Evolutionary conservation across 2,329 filamentous ascomycete genomes (phyloP).

Genomic region (Tolypocladium nubicola): DNA sequence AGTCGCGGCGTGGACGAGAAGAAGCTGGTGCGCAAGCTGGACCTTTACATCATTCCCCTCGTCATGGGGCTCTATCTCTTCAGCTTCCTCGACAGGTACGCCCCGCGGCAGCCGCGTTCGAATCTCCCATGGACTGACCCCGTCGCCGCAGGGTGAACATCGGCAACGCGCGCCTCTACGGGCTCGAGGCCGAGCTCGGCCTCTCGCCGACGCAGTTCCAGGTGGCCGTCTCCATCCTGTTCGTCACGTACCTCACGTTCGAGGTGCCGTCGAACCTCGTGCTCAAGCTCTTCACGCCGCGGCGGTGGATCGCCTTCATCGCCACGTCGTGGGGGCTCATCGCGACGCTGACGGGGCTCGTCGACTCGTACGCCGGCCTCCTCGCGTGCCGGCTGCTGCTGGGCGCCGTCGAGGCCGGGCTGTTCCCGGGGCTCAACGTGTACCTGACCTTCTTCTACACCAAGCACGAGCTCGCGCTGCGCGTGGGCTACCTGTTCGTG

Average conservation of each 20-base stretch:
- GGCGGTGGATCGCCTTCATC: constrained; percentile 55
- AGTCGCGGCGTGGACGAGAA: constrained; percentile 27
- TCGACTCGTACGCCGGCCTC: constrained; percentile 52
- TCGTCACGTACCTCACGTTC: constrained; percentile 52
- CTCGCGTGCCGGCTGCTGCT: constrained; percentile 60
- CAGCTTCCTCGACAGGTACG: constrained; percentile 58
- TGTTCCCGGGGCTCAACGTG: constrained; percentile 58
- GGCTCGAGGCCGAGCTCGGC: constrained; percentile 51
- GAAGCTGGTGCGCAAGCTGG: constrained; percentile 53
- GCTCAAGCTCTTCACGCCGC: constrained; percentile 51
- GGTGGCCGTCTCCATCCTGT: constrained; percentile 54
- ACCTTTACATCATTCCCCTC: constrained; percentile 52
- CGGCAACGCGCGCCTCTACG: constrained; percentile 58
- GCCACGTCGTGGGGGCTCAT: constrained; percentile 55
- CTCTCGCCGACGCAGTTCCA: constrained; percentile 58
- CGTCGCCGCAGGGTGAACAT: constrained; percentile 49
- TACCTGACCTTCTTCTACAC: constrained; percentile 72
- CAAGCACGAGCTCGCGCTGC: constrained; percentile 59
- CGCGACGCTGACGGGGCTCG: constrained; percentile 59
- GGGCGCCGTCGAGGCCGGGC: constrained; percentile 56
- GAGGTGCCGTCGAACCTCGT: constrained; percentile 57
- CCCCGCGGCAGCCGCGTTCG: not conserved
- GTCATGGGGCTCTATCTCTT: constrained; percentile 63
- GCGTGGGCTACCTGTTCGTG: constrained; percentile 65
- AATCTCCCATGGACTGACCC: constrained; percentile 11